Conservation (phyloP, 352 stramenopile species). For the Phytopythium cucurbitacearum region DNA sequence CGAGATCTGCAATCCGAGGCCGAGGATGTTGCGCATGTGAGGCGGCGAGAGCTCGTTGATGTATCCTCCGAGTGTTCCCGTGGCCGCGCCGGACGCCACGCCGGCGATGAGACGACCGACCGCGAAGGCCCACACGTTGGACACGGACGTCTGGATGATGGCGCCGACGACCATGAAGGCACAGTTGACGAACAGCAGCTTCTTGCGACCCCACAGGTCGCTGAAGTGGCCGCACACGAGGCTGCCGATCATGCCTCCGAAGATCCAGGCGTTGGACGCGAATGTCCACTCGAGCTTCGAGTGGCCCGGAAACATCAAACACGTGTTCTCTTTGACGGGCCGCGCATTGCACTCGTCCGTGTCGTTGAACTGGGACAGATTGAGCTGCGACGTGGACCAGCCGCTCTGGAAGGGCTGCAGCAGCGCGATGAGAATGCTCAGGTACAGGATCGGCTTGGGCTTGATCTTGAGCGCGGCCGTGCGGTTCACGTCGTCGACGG, state of each 20-base stretch:
- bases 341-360: slow-evolving; percentile 33
- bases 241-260: slow-evolving; percentile 33
- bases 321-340: slow-evolving; percentile 24
- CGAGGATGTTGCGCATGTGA: slow-evolving; percentile 27
- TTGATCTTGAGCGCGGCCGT: slow-evolving; percentile 10
- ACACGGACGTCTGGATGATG: slow-evolving; percentile 15
- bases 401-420: slow-evolving; percentile 48
- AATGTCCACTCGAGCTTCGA: slow-evolving; percentile 31
- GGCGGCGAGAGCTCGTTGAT: slow-evolving; percentile 47
- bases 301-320: slow-evolving; percentile 34
- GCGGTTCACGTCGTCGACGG: slow-evolving; percentile 8
- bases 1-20: slow-evolving; percentile 7
- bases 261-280: slow-evolving; percentile 34
- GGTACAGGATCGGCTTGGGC: slow-evolving; percentile 15
- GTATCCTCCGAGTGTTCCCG: slow-evolving; percentile 18
- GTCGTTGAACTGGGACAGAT: slow-evolving; percentile 56
- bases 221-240: slow-evolving; percentile 21
- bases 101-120: slow-evolving; percentile 21
- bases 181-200: slow-evolving; percentile 19
- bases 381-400: slow-evolving; percentile 54
- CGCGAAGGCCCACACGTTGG: slow-evolving; percentile 16
- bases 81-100: slow-evolving; percentile 4
- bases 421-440: slow-evolving; percentile 21
- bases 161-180: slow-evolving; percentile 33
- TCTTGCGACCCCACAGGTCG: slow-evolving; percentile 17